phyloP scores from a whole-genome alignment of 148 eudicot species.

The Chenopodium berlandieri region DNA sequence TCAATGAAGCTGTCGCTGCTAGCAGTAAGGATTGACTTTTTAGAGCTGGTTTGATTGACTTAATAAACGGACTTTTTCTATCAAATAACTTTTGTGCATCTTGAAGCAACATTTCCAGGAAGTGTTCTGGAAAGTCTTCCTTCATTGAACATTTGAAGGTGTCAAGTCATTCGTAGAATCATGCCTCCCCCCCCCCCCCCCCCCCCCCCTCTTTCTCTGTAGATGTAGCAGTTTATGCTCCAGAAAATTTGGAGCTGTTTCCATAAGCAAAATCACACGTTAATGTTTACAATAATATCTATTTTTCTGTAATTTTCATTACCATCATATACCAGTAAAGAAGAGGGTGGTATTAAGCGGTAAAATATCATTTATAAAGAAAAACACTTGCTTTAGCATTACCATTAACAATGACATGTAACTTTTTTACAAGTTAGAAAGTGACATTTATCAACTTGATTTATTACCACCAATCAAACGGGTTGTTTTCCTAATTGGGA shows the following conservation, averaged over 20 bases:
- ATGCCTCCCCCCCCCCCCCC: background rate
- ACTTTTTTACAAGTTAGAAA: background rate
- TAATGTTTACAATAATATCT: too few species aligned
- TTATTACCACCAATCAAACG: too few species aligned
- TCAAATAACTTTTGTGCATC: background rate
- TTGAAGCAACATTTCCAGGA: constrained; percentile 7
- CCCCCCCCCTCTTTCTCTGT: background rate
- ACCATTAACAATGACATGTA: background rate
- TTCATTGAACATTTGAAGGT: constrained; percentile 10
- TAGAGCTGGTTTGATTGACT: constrained; percentile 11
- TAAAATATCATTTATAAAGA: background rate
- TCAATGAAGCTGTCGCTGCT: constrained; percentile 10
- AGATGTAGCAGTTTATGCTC: background rate
- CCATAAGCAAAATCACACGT: too few species aligned
- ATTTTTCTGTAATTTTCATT: too few species aligned
- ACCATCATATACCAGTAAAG: too few species aligned
- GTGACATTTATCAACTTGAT: too few species aligned
- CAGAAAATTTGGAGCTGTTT: background rate
- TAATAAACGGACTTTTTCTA: constrained; percentile 1
- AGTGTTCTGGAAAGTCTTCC: background rate
- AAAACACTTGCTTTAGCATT: background rate
- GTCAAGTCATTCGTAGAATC: background rate
- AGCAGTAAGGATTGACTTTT: constrained; percentile 19
- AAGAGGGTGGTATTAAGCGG: background rate
- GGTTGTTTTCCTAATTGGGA: too few species aligned